phyloP scores from a whole-genome alignment of 306 rosid species.

The Prunus kanzakura region DNA sequence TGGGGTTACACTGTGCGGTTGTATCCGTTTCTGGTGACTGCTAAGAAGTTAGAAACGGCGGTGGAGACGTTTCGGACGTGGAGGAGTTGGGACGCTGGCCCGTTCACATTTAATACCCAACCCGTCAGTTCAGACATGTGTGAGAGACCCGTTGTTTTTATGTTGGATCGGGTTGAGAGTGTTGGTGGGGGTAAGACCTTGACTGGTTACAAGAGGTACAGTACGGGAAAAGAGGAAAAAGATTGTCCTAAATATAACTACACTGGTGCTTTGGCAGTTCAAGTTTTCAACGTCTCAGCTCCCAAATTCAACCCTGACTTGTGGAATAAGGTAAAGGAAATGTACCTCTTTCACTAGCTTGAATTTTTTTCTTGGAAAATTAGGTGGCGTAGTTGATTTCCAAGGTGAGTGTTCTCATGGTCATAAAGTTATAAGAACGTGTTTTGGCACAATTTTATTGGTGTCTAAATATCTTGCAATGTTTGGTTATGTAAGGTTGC shows the following conservation, averaged over 20 bases:
- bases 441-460: neutral
- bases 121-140: slow-evolving; percentile 32
- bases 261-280: slow-evolving; percentile 20
- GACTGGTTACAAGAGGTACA: slow-evolving; percentile 25
- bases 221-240: neutral
- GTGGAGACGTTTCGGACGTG: slow-evolving; percentile 50
- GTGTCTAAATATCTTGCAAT: neutral
- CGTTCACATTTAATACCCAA: slow-evolving; percentile 57
- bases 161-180: slow-evolving; percentile 36
- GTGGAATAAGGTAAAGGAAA: slow-evolving; percentile 55
- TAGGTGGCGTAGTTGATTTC: no score
- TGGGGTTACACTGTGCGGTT: slow-evolving; percentile 73
- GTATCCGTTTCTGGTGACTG: slow-evolving; percentile 40
- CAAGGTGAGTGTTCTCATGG: neutral
- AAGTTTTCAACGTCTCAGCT: slow-evolving; percentile 44
- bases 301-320: slow-evolving; percentile 13
- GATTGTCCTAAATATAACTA: slow-evolving; percentile 24
- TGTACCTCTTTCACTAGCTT: neutral
- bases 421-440: neutral
- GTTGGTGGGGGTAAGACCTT: slow-evolving; percentile 13
- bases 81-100: slow-evolving; percentile 33
- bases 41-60: slow-evolving; percentile 45
- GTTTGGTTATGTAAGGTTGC: neutral
- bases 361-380: neutral
- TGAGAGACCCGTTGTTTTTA: slow-evolving; percentile 27